A percentile compares a stretch with the other conserved stretches of the same genome.
Conservation (phyloP, 148 eudicot species). For the Limonium bicolor region DNA sequence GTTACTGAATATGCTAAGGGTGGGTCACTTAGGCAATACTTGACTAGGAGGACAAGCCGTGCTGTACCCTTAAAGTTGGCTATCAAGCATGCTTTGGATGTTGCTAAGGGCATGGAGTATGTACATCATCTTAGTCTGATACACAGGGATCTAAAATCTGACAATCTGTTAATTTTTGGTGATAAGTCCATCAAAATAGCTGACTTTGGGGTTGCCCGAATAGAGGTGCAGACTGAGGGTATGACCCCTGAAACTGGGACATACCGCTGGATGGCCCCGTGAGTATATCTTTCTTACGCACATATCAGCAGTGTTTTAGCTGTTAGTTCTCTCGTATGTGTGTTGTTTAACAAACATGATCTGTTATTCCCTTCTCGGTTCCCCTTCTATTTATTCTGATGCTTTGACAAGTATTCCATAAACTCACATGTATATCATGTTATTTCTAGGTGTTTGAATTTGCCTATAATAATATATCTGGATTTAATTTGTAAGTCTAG, state of each 20-base stretch:
- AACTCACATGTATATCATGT: too few relatives aligned
- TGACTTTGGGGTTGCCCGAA: conserved; percentile 63
- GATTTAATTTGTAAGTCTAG: too few relatives aligned
- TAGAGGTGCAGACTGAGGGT: conserved; percentile 29
- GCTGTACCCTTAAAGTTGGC: conserved; percentile 27
- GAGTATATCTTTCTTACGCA: conserved; percentile 11
- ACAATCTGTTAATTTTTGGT: conserved; percentile 42
- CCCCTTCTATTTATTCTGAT: neutral
- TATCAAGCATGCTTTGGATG: conserved; percentile 36
- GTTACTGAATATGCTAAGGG: conserved; percentile 52
- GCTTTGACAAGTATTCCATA: neutral
- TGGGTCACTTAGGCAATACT: conserved; percentile 54
- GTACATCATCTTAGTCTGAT: conserved; percentile 64
- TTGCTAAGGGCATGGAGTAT: conserved; percentile 73
- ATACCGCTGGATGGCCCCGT: conserved; percentile 91
- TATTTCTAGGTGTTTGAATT: too few relatives aligned
- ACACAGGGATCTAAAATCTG: conserved; percentile 69
- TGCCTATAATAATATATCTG: too few relatives aligned
- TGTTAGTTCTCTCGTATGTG: neutral
- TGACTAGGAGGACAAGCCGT: conserved; percentile 36
- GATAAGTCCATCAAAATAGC: conserved; percentile 48
- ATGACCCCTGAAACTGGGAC: conserved; percentile 55
- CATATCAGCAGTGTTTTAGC: neutral
- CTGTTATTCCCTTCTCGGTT: neutral
- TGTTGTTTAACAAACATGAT: neutral